Percentiles rank a stretch among this genome's conserved stretches.
These are phyloP conservation scores for Colletotrichum spaethianum DNA, from an alignment of 2,329 filamentous ascomycete species.

Conservation along the genomic window DNA sequence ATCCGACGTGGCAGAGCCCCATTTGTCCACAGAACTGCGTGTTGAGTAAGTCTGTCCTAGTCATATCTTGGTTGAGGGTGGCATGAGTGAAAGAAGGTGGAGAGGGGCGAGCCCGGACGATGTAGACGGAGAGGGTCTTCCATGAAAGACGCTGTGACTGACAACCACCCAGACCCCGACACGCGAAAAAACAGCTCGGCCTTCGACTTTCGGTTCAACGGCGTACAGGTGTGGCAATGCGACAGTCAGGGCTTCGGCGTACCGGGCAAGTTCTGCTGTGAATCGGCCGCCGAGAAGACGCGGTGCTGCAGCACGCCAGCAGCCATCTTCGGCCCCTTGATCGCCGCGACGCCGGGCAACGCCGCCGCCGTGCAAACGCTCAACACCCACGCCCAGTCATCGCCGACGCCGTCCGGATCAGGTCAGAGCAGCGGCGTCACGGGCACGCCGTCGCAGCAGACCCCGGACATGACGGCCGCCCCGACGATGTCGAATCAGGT, in stretches of 20 bases:
- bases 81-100: background rate
- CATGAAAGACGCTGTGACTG: background rate
- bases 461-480: conserved; percentile 6
- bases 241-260: conserved; percentile 24
- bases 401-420: conserved; percentile 19
- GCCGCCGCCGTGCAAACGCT: conserved; percentile 32
- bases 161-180: conserved; percentile 24
- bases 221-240: conserved; percentile 39
- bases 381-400: conserved; percentile 5
- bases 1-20: conserved; percentile 38
- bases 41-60: conserved; percentile 10
- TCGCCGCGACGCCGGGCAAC: conserved; percentile 33
- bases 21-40: conserved; percentile 36
- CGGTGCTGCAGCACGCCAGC: conserved; percentile 34
- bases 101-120: background rate
- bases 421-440: background rate
- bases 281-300: conserved; percentile 37
- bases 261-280: conserved; percentile 39
- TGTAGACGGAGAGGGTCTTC: too few species aligned
- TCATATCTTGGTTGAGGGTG: background rate
- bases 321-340: conserved; percentile 33
- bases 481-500: conserved; percentile 19
- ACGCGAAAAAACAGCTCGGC: conserved; percentile 26
- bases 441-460: background rate
- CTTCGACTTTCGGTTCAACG: conserved; percentile 37